Evolutionary conservation across 768 basidiomycete genomes (phyloP).

Genomic region (Russula sp.): DNA sequence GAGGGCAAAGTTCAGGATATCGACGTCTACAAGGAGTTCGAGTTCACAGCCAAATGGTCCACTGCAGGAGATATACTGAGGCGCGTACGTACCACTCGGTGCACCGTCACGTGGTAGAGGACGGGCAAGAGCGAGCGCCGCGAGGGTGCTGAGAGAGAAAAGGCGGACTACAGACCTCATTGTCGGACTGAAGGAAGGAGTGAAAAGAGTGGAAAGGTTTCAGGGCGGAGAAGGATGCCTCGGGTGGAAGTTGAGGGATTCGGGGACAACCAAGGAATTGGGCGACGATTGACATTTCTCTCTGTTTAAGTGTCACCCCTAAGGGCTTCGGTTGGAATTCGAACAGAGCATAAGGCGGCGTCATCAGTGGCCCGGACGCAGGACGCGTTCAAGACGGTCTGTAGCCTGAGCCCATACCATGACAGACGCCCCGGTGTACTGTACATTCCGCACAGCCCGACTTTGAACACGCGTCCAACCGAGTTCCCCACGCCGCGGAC

Average conservation of each 20-base stretch:
- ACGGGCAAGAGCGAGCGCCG: background rate
- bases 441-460: too few relatives aligned
- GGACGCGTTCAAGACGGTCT: too few relatives aligned
- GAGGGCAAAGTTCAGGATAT: slow-evolving; percentile 33
- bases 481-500: too few relatives aligned
- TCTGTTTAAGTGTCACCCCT: background rate
- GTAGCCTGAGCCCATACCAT: too few relatives aligned
- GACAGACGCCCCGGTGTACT: too few relatives aligned
- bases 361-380: too few relatives aligned
- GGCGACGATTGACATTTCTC: background rate
- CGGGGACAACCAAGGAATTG: slow-evolving; percentile 8
- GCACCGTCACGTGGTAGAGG: slow-evolving; percentile 16
- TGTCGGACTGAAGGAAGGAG: background rate
- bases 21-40: slow-evolving; percentile 19
- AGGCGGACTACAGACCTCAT: slow-evolving; percentile 10
- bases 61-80: background rate
- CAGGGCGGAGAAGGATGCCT: background rate
- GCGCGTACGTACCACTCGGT: slow-evolving; percentile 11
- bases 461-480: too few relatives aligned
- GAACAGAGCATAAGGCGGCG: background rate
- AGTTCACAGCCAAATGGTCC: background rate
- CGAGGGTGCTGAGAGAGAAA: background rate
- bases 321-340: slow-evolving; percentile 7
- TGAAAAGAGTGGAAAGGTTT: slow-evolving; percentile 19
- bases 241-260: background rate